Conservation (phyloP, 2,329 filamentous ascomycete species). For the Verticillium albo-atrum region DNA sequence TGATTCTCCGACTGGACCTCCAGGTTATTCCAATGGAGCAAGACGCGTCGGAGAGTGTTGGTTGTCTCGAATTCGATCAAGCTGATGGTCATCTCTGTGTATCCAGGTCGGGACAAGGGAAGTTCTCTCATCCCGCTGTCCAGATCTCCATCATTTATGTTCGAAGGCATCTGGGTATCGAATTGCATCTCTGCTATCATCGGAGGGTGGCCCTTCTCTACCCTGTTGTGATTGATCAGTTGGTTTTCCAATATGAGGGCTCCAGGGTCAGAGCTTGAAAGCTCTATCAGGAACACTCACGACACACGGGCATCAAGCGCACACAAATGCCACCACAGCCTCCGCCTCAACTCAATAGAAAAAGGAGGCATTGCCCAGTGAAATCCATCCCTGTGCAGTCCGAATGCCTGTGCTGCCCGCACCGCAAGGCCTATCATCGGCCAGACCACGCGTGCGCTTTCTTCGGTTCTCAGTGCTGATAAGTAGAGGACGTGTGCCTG, state of each 20-base stretch:
- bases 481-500: background rate
- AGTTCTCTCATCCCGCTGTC: background rate
- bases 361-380: background rate
- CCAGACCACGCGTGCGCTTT: background rate
- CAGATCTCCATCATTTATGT: background rate
- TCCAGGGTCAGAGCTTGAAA: too few relatives aligned
- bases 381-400: background rate
- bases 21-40: background rate
- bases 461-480: background rate
- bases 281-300: background rate
- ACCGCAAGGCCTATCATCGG: background rate
- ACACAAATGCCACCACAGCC: background rate
- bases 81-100: background rate
- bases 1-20: background rate
- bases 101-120: background rate
- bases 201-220: background rate
- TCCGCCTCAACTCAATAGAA: background rate
- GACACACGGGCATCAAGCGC: background rate
- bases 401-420: background rate
- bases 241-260: too few relatives aligned
- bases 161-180: constrained; percentile 1
- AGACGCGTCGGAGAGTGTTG: background rate
- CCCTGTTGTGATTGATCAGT: background rate
- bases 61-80: background rate
- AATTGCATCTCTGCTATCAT: background rate